Conservation (phyloP, 179 eudicot species). For the Beta macrorhiza region DNA sequence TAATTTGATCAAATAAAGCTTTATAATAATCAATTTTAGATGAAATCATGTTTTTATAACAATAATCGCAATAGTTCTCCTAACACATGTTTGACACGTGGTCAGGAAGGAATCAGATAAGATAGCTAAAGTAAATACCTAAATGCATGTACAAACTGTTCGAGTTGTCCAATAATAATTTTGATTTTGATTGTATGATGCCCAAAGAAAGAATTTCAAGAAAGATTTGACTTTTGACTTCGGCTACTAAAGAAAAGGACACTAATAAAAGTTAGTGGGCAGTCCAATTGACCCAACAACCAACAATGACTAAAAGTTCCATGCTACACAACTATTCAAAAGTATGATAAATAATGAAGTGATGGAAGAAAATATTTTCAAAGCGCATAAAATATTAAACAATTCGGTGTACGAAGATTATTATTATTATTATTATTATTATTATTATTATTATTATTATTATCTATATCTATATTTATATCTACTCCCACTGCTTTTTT, state of each 20-base stretch:
- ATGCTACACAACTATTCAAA: not conserved
- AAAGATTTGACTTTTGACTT: not conserved
- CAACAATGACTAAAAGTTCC: not conserved
- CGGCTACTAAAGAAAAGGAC: not conserved
- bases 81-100: conserved; percentile 14
- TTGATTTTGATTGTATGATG: too few relatives aligned
- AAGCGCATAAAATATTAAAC: too few relatives aligned
- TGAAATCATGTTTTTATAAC: too few relatives aligned
- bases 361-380: too few relatives aligned
- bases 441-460: too few relatives aligned
- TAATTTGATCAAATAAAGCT: too few relatives aligned
- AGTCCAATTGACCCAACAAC: not conserved
- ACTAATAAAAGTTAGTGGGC: not conserved
- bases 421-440: too few relatives aligned
- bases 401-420: too few relatives aligned
- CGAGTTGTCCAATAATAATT: not conserved
- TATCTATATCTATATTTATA: too few relatives aligned
- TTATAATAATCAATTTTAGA: too few relatives aligned
- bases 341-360: too few relatives aligned
- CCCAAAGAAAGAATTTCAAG: conserved; percentile 11
- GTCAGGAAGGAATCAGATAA: not conserved
- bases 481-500: too few relatives aligned
- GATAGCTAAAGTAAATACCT: not conserved
- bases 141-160: not conserved
- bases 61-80: not conserved